Evolutionary conservation across 768 basidiomycete genomes (phyloP), one percentile per base, ranked within the genome.

Genomic region (Cytidiella melzeri): DNA sequence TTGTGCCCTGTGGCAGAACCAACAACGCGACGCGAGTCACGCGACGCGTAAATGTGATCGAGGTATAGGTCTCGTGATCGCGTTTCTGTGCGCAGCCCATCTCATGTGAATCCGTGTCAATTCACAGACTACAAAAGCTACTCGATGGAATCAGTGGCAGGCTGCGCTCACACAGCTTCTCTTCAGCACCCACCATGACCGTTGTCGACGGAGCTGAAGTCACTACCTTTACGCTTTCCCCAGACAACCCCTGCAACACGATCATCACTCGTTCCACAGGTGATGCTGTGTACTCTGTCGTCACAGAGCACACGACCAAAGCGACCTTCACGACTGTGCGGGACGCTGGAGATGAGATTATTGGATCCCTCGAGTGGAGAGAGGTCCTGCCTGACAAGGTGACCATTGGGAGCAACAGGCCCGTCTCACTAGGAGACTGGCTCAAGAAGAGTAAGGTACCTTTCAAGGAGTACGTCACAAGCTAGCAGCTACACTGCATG

Each of bases 231-330:
- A 60, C 63, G 18, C 62, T 74, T 45, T 48, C 62, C 27, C 67
- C 66, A 1, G 72, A 74, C 51, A 72, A 74, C 56, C 73, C 72
- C 11, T 66, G 60, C 55, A 73, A 74, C 55, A 68, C 70, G 27
- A 65, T 57, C 34, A 61, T 75, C 54, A 55, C 55, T 37, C 59
- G 67, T 52, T 49, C 48, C 5, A 59, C 65, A 20, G 62, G 65
- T 26, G 60, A 68, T 53, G 51, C 63, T 24, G 41, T 68, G n/a
- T 73, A 73, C 55, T 59, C 52, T 19, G 72, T 73, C 21, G 26
- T 50, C 19, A 73, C 72, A 0, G 62, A 67, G 27, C 62, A 66
- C 48, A 60, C 52, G 9, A 55, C 61, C 18, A 55, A 60, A 41
- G 53, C 64, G 11, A 65, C 64, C 10, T 47, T 61, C 27, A 74